Evolutionary conservation across 2,329 filamentous ascomycete species (phyloP).

Genomic region (Cladophialophora psammophila): DNA sequence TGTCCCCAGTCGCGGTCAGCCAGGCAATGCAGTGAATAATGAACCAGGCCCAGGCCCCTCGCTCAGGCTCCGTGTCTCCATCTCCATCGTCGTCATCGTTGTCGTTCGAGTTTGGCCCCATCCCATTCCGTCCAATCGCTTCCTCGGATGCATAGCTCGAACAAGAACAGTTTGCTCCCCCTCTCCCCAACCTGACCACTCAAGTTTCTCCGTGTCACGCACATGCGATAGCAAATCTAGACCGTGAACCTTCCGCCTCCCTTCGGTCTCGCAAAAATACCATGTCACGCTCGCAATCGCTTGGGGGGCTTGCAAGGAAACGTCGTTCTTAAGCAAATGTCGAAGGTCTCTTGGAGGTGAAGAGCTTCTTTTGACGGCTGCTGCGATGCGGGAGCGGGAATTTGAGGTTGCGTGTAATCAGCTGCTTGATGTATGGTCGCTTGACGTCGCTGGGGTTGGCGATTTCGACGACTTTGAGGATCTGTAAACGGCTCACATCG

Average conservation of each 20-base stretch:
- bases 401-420: conserved; percentile 90
- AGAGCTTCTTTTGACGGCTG: conserved; percentile 88
- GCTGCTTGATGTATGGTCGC: conserved; percentile 99
- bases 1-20: too few relatives aligned
- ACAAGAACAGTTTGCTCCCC: too few relatives aligned
- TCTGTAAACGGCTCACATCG: conserved; percentile 60
- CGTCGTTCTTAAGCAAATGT: conserved; percentile 86
- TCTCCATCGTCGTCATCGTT: too few relatives aligned
- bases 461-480: conserved; percentile 97
- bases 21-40: too few relatives aligned
- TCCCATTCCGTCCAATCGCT: too few relatives aligned
- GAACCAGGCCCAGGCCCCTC: too few relatives aligned
- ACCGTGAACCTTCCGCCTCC: not conserved
- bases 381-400: conserved; percentile 99
- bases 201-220: too few relatives aligned
- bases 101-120: too few relatives aligned
- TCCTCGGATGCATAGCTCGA: too few relatives aligned
- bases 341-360: conserved; percentile 88
- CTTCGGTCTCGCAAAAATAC: not conserved
- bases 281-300: not conserved
- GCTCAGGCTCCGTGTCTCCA: too few relatives aligned
- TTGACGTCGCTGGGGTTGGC: conserved; percentile 94
- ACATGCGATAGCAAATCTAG: not conserved
- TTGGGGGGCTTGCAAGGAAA: not conserved
- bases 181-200: too few relatives aligned